These are phyloP conservation scores for Trichophyton rubrum DNA, from an alignment of 2,329 filamentous ascomycete genomes.

Conservation along the genomic window DNA sequence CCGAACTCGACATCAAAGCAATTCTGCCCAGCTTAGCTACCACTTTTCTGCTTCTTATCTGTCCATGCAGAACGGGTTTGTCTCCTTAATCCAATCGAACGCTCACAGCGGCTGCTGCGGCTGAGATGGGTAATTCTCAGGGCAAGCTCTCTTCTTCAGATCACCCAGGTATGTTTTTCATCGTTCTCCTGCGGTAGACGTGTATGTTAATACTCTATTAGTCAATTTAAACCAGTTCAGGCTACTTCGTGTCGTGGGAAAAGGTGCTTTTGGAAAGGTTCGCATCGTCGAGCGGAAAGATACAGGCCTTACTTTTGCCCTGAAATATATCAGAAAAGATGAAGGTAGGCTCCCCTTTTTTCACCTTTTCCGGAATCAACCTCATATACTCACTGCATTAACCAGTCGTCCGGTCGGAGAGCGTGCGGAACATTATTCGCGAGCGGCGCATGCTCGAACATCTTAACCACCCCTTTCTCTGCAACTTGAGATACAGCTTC, in stretches of 20 bases:
- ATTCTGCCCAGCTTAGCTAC: background rate
- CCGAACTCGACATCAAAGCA: background rate
- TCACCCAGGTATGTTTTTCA: slow-evolving; percentile 61
- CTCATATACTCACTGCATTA: slow-evolving; percentile 1
- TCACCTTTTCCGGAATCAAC: background rate
- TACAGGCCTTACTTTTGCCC: slow-evolving; percentile 79
- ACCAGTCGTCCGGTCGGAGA: slow-evolving; percentile 88
- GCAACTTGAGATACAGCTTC: slow-evolving; percentile 96
- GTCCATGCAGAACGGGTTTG: background rate
- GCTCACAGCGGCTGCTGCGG: slow-evolving; percentile 6
- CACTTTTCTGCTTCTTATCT: background rate
- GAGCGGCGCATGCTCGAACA: slow-evolving; percentile 97
- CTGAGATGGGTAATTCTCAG: slow-evolving; percentile 79
- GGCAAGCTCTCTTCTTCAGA: slow-evolving; percentile 86
- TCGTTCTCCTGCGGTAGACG: background rate
- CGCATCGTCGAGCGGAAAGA: slow-evolving; percentile 97
- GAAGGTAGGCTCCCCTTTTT: slow-evolving; percentile 52
- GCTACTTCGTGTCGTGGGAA: slow-evolving; percentile 84
- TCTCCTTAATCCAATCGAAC: background rate
- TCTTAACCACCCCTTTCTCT: slow-evolving; percentile 93
- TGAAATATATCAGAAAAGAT: slow-evolving; percentile 98
- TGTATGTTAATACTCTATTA: slow-evolving; percentile 25
- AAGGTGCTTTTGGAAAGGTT: slow-evolving; percentile 96
- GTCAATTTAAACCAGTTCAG: slow-evolving; percentile 98
- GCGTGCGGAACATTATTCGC: slow-evolving; percentile 93